A percentile compares a stretch with the other conserved stretches of the same genome.
Conservation (phyloP, 495 filamentous ascomycete species). For the Bathelium albidoporum region DNA sequence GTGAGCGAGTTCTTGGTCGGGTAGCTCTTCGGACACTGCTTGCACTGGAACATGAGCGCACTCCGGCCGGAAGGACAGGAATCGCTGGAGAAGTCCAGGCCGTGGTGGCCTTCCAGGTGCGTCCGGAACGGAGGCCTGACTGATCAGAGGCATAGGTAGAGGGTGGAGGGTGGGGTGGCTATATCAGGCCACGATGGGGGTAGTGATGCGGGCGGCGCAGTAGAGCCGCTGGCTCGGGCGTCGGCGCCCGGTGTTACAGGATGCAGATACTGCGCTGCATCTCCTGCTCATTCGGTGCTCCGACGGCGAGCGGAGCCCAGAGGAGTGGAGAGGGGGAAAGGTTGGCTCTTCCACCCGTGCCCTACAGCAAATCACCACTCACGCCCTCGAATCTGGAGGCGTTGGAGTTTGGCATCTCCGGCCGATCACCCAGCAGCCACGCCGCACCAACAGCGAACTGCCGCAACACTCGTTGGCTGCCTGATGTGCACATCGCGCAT, state of each 20-base stretch:
- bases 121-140: background rate
- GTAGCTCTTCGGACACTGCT: constrained; percentile 3
- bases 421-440: background rate
- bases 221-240: background rate
- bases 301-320: too few species aligned
- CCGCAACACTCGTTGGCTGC: background rate
- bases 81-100: background rate
- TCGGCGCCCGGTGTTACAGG: background rate
- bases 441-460: background rate
- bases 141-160: background rate
- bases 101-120: background rate
- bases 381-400: background rate
- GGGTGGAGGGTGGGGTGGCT: background rate
- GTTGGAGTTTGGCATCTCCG: background rate
- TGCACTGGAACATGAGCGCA: background rate
- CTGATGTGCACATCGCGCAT: too few species aligned
- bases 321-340: too few species aligned
- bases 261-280: too few species aligned
- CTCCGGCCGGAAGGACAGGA: background rate
- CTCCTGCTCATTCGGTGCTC: too few species aligned
- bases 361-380: background rate
- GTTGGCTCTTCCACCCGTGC: too few species aligned
- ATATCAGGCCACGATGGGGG: background rate
- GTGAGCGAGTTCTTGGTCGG: background rate
- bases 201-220: background rate